These are phyloP conservation scores for Primulina huaijiensis DNA, from an alignment of 257 asterid genomes.

Conservation along the genomic window DNA sequence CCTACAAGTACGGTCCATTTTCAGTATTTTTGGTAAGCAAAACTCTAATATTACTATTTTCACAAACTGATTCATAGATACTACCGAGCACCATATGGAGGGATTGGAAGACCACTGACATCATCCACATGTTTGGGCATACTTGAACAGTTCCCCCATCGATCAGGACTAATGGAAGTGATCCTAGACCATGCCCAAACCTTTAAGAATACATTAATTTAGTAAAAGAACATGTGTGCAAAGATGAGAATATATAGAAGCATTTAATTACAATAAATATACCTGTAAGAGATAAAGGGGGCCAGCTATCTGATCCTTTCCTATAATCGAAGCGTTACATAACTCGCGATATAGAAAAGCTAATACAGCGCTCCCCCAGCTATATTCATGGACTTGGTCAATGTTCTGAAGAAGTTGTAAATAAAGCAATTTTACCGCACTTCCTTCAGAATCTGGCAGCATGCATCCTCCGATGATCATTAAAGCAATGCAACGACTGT, in stretches of 20 bases:
- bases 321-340: background rate
- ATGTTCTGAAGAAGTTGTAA: background rate
- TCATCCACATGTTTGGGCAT: background rate
- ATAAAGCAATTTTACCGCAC: background rate
- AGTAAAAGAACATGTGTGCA: background rate
- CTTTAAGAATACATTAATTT: background rate
- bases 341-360: background rate
- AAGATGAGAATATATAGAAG: no score
- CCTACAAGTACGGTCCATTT: no score
- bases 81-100: background rate
- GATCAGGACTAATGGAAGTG: background rate
- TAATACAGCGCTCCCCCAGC: background rate
- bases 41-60: background rate
- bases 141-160: background rate
- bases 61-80: background rate
- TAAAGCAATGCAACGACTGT: background rate
- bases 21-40: background rate
- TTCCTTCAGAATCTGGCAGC: background rate
- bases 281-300: background rate
- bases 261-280: no score
- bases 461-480: background rate
- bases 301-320: background rate
- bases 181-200: background rate
- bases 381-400: background rate
- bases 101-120: background rate